Evolutionary conservation across 2,329 filamentous ascomycete genomes (phyloP).

Genomic region (Nemania bipapillata): DNA sequence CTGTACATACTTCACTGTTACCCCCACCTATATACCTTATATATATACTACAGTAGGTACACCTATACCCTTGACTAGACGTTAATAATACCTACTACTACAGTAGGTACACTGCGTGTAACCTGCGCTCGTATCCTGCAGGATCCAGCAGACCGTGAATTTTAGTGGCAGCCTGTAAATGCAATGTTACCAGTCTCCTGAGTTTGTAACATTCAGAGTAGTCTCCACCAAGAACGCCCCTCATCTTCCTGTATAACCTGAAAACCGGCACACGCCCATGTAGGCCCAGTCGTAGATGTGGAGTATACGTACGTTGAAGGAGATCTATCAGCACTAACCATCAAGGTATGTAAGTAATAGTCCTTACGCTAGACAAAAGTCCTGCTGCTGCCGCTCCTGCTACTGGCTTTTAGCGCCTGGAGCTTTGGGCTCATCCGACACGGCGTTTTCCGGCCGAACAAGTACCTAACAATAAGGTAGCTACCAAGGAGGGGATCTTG

Average conservation of each 20-base stretch:
- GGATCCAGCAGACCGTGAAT: background rate
- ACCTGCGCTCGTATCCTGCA: background rate
- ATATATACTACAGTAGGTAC: no score
- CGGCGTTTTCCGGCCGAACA: background rate
- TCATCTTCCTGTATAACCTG: background rate
- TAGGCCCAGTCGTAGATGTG: conserved; percentile 7
- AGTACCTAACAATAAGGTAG: background rate
- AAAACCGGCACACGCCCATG: conserved; percentile 7
- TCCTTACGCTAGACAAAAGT: background rate
- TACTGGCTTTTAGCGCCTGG: conserved; percentile 1
- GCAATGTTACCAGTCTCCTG: background rate
- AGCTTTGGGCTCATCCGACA: background rate
- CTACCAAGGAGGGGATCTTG: background rate
- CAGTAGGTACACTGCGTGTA: background rate
- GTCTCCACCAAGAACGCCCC: background rate
- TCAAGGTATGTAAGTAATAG: background rate
- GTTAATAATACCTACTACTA: no score
- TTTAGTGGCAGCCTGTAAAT: no score
- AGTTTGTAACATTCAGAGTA: background rate
- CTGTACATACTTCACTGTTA: background rate
- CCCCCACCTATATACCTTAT: no score
- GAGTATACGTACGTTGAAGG: background rate
- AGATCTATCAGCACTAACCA: conserved; percentile 1
- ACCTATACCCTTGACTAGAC: no score
- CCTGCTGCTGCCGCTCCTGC: no score